Percentiles rank a stretch among this genome's conserved stretches.
These are phyloP conservation scores for Kitagawia praeruptora DNA, from an alignment of 129 eudicot species.

Conservation along the genomic window DNA sequence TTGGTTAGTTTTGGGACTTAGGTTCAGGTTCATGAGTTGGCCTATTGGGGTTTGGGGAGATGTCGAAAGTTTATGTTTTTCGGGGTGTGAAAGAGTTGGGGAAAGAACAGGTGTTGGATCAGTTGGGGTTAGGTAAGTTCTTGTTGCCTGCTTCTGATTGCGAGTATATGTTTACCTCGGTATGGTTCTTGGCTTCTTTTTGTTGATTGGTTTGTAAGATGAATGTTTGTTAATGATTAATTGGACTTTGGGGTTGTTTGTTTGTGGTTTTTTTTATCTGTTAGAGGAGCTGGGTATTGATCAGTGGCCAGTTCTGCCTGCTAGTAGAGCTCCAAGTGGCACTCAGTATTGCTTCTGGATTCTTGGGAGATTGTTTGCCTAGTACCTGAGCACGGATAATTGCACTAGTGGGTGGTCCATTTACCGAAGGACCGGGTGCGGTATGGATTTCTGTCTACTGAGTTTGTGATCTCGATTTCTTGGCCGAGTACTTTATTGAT, in stretches of 20 bases:
- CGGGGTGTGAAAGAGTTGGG: conserved; percentile 79
- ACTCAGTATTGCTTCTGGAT: conserved; percentile 79
- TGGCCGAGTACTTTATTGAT: neutral
- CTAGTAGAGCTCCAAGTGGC: conserved; percentile 80
- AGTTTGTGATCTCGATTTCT: neutral
- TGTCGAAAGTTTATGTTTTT: conserved; percentile 81
- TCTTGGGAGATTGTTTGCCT: conserved; percentile 72
- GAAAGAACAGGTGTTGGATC: too few relatives aligned
- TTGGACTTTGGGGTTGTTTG: conserved; percentile 4
- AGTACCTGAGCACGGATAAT: conserved; percentile 75
- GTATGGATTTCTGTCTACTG: conserved; percentile 30
- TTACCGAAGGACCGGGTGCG: conserved; percentile 96
- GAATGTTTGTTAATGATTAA: neutral
- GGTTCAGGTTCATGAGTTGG: conserved; percentile 89
- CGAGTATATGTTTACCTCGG: conserved; percentile 68
- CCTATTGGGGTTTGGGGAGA: conserved; percentile 73
- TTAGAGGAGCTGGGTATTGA: conserved; percentile 84
- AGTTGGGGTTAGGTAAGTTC: conserved; percentile 70
- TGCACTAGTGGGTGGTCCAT: conserved; percentile 92
- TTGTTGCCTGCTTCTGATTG: conserved; percentile 90
- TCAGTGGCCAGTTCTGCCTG: conserved; percentile 85
- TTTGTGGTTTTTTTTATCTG: conserved; percentile 51
- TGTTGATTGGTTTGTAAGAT: neutral
- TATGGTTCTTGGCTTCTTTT: conserved; percentile 13
- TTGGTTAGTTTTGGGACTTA: conserved; percentile 83